Percentiles rank a stretch among this genome's conserved stretches.
phyloP scores from a whole-genome alignment of 164 flowering plant species.

The Tinospora cordifolia region DNA sequence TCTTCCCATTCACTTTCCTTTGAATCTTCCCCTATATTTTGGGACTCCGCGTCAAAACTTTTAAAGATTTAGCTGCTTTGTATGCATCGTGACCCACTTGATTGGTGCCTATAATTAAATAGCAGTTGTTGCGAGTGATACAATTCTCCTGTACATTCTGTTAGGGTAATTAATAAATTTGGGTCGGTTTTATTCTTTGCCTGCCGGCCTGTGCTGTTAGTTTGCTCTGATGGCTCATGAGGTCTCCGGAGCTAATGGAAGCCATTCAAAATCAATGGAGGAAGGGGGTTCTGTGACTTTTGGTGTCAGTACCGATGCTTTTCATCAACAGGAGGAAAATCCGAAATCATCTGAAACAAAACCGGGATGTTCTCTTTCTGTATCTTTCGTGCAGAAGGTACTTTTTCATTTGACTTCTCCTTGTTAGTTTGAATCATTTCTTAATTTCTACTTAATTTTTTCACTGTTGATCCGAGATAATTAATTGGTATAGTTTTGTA shows the following conservation, averaged over 20 bases:
- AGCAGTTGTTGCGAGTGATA: not conserved
- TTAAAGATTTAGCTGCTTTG: not conserved
- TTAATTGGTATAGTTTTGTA: too few relatives aligned
- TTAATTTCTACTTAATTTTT: not conserved
- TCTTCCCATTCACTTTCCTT: not conserved
- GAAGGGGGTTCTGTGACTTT: slow-evolving; percentile 3
- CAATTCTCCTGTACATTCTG: not conserved
- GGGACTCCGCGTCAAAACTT: not conserved
- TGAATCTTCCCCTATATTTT: not conserved
- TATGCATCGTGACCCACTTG: not conserved
- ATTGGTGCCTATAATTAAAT: not conserved
- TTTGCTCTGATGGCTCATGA: slow-evolving; percentile 11
- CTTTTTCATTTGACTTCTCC: not conserved
- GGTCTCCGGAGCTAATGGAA: slow-evolving; percentile 11
- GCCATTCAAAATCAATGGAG: slow-evolving; percentile 8
- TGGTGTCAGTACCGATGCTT: not conserved
- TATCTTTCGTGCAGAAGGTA: slow-evolving; percentile 24
- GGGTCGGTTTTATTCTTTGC: not conserved
- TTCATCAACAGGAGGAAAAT: not conserved
- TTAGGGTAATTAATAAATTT: not conserved
- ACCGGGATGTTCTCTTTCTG: slow-evolving; percentile 5
- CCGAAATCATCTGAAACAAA: not conserved
- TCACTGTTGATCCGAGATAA: too few relatives aligned
- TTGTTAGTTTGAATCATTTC: too few relatives aligned
- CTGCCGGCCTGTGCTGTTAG: not conserved